Evolutionary conservation across 164 flowering plant genomes (phyloP).

Genomic region (Liquidambar formosana): DNA sequence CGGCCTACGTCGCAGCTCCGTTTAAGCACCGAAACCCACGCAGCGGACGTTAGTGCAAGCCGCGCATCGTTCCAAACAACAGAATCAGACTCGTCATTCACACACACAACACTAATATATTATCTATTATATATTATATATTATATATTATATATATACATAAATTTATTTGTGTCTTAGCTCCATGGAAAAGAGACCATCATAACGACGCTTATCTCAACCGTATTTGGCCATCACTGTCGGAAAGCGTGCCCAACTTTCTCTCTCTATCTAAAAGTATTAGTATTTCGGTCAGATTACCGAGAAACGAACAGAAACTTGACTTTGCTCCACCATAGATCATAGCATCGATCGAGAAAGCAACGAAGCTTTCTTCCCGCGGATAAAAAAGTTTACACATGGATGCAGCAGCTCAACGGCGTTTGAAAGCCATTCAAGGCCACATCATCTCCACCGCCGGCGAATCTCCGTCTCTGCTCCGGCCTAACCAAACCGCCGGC

Average conservation of each 20-base stretch:
- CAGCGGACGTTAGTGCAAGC: no score
- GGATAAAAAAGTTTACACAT: slow-evolving; percentile 14
- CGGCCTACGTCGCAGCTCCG: no score
- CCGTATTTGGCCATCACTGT: not conserved
- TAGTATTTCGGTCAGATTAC: not conserved
- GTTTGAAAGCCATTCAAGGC: slow-evolving; percentile 32
- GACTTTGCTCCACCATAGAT: not conserved
- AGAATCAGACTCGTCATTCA: no score
- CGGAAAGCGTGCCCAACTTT: slow-evolving; percentile 14
- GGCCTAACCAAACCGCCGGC: slow-evolving; percentile 35
- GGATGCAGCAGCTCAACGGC: slow-evolving; percentile 48
- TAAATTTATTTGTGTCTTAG: no score
- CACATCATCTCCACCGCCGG: slow-evolving; percentile 35
- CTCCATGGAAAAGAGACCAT: not conserved
- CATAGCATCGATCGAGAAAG: not conserved
- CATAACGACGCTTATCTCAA: slow-evolving; percentile 4
- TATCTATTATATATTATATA: no score
- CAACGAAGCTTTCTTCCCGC: not conserved
- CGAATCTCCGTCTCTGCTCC: slow-evolving; percentile 23
- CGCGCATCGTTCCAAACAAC: no score
- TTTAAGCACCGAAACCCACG: no score
- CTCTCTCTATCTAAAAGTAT: not conserved
- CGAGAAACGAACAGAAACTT: slow-evolving; percentile 6
- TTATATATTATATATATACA: no score
- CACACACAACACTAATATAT: no score